Evolutionary conservation across 2,329 filamentous ascomycete genomes (phyloP).

Genomic region (Periglandula ipomoeae): DNA sequence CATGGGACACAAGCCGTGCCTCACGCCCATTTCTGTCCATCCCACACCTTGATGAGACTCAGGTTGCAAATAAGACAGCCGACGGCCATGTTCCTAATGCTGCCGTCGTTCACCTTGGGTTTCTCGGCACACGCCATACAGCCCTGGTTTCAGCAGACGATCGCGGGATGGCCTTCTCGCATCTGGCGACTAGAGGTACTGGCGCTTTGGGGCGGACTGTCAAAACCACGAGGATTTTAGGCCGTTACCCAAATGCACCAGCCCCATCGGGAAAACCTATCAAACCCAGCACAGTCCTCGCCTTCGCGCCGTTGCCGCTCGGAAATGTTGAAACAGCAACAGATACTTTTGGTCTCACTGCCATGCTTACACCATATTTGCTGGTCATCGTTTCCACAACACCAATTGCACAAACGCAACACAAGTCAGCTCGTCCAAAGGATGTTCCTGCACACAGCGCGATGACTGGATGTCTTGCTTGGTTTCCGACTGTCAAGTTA

Average conservation of each 20-base stretch:
- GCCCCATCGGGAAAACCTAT: conserved; percentile 54
- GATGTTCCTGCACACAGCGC: conserved; percentile 84
- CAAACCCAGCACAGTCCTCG: conserved; percentile 91
- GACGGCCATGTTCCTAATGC: conserved; percentile 78
- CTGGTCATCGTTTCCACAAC: conserved; percentile 96
- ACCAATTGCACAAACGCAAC: conserved; percentile 89
- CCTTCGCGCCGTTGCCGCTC: conserved; percentile 80
- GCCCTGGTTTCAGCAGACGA: conserved; percentile 93
- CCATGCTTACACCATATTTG: conserved; percentile 90
- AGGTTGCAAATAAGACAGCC: conserved; percentile 53
- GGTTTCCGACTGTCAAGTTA: conserved; percentile 93
- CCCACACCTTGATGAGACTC: conserved; percentile 59
- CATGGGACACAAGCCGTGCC: conserved; percentile 83
- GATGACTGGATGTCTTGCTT: conserved; percentile 87
- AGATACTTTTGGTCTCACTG: conserved; percentile 81
- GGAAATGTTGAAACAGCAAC: conserved; percentile 90
- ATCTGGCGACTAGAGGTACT: conserved; percentile 84
- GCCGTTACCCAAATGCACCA: conserved; percentile 72
- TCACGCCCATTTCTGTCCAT: conserved; percentile 84
- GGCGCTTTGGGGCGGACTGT: conserved; percentile 78
- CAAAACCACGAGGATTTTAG: conserved; percentile 82
- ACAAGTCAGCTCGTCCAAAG: conserved; percentile 85
- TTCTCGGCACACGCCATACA: conserved; percentile 86
- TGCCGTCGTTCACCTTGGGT: conserved; percentile 83
- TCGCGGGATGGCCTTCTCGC: conserved; percentile 94